phyloP scores from a whole-genome alignment of 2,329 filamentous ascomycete genomes.

The Coniochaeta sp. region DNA sequence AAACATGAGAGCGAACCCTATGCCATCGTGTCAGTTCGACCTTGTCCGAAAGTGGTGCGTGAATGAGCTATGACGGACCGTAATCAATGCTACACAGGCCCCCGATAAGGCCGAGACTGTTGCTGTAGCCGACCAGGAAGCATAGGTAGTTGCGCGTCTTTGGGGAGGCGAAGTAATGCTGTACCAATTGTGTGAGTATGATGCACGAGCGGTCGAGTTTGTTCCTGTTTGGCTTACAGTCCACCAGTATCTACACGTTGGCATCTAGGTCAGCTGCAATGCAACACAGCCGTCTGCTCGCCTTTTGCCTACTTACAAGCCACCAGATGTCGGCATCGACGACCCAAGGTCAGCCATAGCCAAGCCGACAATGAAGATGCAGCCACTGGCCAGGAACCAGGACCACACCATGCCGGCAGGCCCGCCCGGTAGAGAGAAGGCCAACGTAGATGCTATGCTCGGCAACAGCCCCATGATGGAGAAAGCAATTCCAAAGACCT shows the following conservation, averaged over 20 bases:
- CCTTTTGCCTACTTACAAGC: constrained; percentile 27
- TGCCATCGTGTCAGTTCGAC: not conserved
- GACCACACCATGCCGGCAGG: constrained; percentile 56
- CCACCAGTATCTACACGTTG: constrained; percentile 34
- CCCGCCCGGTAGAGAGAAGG: constrained; percentile 51
- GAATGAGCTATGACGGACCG: constrained; percentile 3
- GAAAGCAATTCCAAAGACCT: constrained; percentile 53
- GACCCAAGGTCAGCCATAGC: constrained; percentile 48
- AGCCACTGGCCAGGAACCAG: constrained; percentile 49
- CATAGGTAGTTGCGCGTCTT: constrained; percentile 48
- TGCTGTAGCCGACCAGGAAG: constrained; percentile 54
- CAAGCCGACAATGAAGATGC: constrained; percentile 52
- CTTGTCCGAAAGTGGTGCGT: constrained; percentile 10
- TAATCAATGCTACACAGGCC: constrained; percentile 55
- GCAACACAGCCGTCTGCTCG: not conserved
- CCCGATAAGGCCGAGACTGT: constrained; percentile 52
- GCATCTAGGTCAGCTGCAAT: not conserved
- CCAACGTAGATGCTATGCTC: constrained; percentile 50
- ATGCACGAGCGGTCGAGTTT: not conserved
- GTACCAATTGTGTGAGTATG: not conserved
- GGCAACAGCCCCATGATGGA: constrained; percentile 55
- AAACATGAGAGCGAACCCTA: constrained; percentile 47
- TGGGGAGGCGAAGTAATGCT: constrained; percentile 47
- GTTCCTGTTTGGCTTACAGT: constrained; percentile 20
- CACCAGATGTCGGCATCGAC: constrained; percentile 51